These are phyloP conservation scores for Cicer arietinum DNA, from an alignment of 306 rosid species.

Conservation along the genomic window DNA sequence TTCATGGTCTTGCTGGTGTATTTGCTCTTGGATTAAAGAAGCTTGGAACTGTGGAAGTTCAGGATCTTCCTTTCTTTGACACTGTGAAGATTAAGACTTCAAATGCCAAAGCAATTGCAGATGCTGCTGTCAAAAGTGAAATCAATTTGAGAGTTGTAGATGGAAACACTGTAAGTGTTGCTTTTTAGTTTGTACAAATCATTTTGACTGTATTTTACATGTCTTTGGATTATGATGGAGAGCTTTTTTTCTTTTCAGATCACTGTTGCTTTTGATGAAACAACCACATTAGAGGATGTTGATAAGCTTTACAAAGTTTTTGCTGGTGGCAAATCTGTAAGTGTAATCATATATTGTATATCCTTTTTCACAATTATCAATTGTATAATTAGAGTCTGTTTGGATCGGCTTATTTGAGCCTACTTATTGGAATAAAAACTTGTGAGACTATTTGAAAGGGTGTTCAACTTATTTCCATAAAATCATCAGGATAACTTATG, in stretches of 20 bases:
- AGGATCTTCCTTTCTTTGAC: constrained; percentile 92
- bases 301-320: constrained; percentile 88
- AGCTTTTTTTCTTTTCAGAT: constrained; percentile 63
- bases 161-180: constrained; percentile 71
- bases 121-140: constrained; percentile 70
- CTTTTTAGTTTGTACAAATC: constrained; percentile 24
- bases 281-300: constrained; percentile 92
- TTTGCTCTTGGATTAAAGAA: constrained; percentile 92
- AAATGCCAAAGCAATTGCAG: constrained; percentile 75
- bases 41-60: constrained; percentile 89
- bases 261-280: constrained; percentile 93
- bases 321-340: constrained; percentile 53
- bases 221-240: constrained; percentile 39
- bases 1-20: constrained; percentile 94
- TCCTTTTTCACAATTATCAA: background rate
- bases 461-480: too few relatives aligned
- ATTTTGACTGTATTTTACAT: constrained; percentile 33
- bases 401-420: too few relatives aligned
- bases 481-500: too few relatives aligned
- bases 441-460: too few relatives aligned
- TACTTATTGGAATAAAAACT: too few relatives aligned
- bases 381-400: background rate
- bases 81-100: constrained; percentile 81
- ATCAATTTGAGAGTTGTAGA: constrained; percentile 83
- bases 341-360: constrained; percentile 23